phyloP scores from a whole-genome alignment of 441 rosid species.

The Arabidopsis hybrid region DNA sequence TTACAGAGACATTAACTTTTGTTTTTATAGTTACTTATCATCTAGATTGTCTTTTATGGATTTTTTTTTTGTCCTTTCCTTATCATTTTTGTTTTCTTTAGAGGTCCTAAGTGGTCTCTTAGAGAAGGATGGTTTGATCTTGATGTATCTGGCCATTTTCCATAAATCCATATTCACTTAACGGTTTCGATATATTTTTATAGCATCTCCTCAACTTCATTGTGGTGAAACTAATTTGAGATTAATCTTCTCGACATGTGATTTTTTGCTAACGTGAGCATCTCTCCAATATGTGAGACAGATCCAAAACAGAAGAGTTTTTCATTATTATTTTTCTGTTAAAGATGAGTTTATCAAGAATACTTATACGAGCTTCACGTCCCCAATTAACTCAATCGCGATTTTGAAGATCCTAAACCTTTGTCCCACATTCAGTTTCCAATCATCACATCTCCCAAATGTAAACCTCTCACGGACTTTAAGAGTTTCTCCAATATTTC shows the following conservation, averaged over 20 bases:
- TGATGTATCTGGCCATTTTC: background rate
- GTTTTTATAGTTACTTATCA: background rate
- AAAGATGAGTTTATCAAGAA: background rate
- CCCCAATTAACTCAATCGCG: background rate
- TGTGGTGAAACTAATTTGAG: background rate
- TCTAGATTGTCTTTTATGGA: background rate
- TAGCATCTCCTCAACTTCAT: background rate
- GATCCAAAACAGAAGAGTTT: background rate
- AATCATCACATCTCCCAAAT: background rate
- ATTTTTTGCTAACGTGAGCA: background rate
- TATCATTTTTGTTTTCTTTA: background rate
- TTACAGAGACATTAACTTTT: background rate
- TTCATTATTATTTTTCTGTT: no score
- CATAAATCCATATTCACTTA: background rate
- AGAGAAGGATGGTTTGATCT: background rate
- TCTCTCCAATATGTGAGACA: background rate
- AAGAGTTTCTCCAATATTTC: background rate
- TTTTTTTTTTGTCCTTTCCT: background rate
- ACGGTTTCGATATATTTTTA: background rate
- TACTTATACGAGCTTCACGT: background rate
- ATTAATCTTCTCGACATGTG: no score
- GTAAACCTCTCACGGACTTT: background rate
- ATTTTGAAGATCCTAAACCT: background rate
- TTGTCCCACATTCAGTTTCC: background rate
- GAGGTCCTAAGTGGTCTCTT: conserved; percentile 5